Evolutionary conservation across 2,329 filamentous ascomycete species (phyloP), one percentile per base, ranked within the genome.

Genomic region (Trichoderma sp.): DNA sequence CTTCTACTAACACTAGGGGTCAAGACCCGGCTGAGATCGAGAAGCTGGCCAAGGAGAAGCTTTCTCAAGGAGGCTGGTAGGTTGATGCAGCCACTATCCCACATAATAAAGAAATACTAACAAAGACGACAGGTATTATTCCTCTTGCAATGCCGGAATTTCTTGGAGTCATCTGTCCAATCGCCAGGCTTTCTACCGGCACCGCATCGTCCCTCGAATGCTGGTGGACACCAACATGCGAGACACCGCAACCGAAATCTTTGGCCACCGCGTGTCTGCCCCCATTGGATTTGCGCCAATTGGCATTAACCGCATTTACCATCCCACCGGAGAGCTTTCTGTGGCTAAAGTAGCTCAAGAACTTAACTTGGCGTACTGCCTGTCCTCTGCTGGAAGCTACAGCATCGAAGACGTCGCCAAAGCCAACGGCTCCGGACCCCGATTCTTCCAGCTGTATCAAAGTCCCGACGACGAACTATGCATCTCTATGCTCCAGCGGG

Each of bases 381-480:
- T 92, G 59, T 89, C 85, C 68, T 92, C 90, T 1, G 89, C 90
- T 1, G 84, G 87, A 4, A 81, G 84, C 2, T 82, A 84, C 42
- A 84, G 84, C 1, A 90, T 92, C 68, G 89, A 92, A 74, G 86
- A 92, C 58, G 85, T 92, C 0, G 89, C 87, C 0, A 74, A 80
- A 7, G 87, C 87, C 0, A 87, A 84, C 64, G 84, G 84, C 0
- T 78, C 84, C 4, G 86, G 86, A 0, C 81, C 84, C 32, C 80
- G 89, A 10, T 93, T 89, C 89, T 93, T 85, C 74, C 91, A 93
- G 74, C 83, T 93, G 0, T 93, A 93, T 78, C 92, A 90, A 88
- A 90, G 90, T 0, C 78, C 83, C 29, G 84, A 86, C 65, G 84
- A 92, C 61, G 85, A 88, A 2, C 80, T 92, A 66, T 92, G 90